Percentiles rank a stretch among this genome's conserved stretches.
Conservation (phyloP, 2,329 filamentous ascomycete genomes). For the Penicillium nordicum region DNA sequence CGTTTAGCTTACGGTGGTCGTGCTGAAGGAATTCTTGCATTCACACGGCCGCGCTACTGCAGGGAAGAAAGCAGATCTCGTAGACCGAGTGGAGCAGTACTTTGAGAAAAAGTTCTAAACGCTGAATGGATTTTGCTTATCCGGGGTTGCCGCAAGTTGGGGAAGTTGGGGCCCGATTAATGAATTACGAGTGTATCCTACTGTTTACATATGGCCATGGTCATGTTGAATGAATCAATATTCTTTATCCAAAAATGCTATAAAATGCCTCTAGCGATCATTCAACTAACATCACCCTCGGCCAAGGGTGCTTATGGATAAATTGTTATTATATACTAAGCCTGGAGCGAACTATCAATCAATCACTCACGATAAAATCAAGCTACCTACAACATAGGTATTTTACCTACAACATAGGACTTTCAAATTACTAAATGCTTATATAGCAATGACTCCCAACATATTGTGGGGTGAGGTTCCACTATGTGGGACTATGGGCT, state of each 20-base stretch:
- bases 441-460: neutral
- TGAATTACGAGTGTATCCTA: constrained; percentile 2
- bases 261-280: neutral
- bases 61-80: constrained; percentile 51
- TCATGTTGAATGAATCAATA: neutral
- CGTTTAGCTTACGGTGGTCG: constrained; percentile 43
- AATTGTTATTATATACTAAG: neutral
- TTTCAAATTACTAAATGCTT: neutral
- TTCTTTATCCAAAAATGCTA: neutral
- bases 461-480: neutral
- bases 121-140: neutral
- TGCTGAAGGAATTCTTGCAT: constrained; percentile 48
- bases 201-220: neutral
- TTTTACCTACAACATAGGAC: too few relatives aligned
- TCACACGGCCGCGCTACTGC: constrained; percentile 40
- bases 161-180: neutral
- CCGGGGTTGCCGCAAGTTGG: neutral
- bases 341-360: neutral
- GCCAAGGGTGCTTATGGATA: neutral
- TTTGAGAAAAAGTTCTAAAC: constrained; percentile 43
- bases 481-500: neutral
- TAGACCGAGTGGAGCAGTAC: constrained; percentile 49
- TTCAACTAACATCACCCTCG: neutral
- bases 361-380: neutral
- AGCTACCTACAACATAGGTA: too few relatives aligned